phyloP scores from a whole-genome alignment of 2,329 filamentous ascomycete species.

The Spiromastix sp. region DNA sequence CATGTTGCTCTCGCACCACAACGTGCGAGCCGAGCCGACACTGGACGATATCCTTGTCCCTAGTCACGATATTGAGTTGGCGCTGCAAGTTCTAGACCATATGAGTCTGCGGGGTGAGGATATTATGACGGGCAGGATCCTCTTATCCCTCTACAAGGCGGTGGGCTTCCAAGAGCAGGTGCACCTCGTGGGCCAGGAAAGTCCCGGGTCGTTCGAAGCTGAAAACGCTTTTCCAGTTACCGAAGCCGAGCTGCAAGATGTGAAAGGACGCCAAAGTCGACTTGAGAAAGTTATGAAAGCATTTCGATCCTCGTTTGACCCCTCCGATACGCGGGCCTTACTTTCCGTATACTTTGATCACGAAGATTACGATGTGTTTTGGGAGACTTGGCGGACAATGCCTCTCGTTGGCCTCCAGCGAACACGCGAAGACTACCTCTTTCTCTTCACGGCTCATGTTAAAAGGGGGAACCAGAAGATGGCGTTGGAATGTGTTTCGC shows the following conservation, averaged over 20 bases:
- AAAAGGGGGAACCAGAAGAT: constrained; percentile 30
- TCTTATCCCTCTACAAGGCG: constrained; percentile 33
- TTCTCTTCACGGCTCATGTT: constrained; percentile 43
- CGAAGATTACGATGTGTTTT: constrained; percentile 47
- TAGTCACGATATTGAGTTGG: constrained; percentile 23
- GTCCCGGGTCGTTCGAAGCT: constrained; percentile 7
- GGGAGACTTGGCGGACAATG: constrained; percentile 49
- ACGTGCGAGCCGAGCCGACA: constrained; percentile 10
- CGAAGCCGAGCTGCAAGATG: constrained; percentile 7
- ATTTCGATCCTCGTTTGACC: constrained; percentile 20
- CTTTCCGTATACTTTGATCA: constrained; percentile 28
- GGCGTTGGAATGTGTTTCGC: constrained; percentile 41
- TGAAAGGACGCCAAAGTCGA: constrained; percentile 13
- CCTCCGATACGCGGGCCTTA: constrained; percentile 19
- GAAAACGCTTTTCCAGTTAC: constrained; percentile 7
- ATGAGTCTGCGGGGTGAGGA: constrained; percentile 32
- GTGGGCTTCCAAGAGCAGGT: constrained; percentile 35
- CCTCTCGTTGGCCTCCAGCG: constrained; percentile 41
- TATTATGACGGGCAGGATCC: constrained; percentile 36
- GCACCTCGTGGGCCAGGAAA: constrained; percentile 18
- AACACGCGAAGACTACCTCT: constrained; percentile 44
- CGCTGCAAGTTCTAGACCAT: constrained; percentile 31
- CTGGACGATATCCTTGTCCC: constrained; percentile 11
- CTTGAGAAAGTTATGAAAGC: constrained; percentile 21
- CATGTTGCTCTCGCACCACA: constrained; percentile 21